Base-by-base conservation (phyloP, 2,329 filamentous ascomycete species). In the Colletotrichum coccodes region DNA sequence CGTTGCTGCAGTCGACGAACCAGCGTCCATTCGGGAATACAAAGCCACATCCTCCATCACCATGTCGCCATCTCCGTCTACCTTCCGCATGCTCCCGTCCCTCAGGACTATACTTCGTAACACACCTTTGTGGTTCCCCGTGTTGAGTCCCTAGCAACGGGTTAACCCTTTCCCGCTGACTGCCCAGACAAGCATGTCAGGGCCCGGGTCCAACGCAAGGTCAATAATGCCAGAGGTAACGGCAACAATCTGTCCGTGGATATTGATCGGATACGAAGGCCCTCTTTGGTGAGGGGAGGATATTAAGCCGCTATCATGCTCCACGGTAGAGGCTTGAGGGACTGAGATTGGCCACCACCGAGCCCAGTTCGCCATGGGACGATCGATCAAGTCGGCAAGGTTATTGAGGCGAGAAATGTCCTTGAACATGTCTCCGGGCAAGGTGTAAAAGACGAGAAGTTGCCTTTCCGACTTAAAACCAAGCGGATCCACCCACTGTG, bases 351-450 rank as follows among this genome's bases (percentile, higher is more conserved):
- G 64, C 52, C 71, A 71, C 72, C 71, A 75, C 40, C 36, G 53
- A 28, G 63, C 67, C 56, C 72, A 73, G 30, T 64, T 72, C 16
- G 70, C 49, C 26, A 64, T 32, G 32, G 44, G 61, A 7, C 60
- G 50, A 60, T 58, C 63, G 26, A 72, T 50, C 28, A 69, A 61
- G 2, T 44, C 47, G 30, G 65, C 57, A 23, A 64, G 59, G 9
- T n/a, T 49, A 6, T 16, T 32, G n/a, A 46, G 44, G n/a, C 61
- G 71, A 28, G 73, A 72, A 49, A 78, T 76, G 21, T 80, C 75
- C 36, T 81, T 79, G 69, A 89, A 86, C 2, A 86, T 76, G 75
- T 91, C 89, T 0, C 84, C 76, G 0, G 90, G 89, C 2, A 92
- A 79, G 0, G 84, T 89, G 75, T 90, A 92, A 2, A 92, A 79